These are phyloP conservation scores for Hymenoscyphus fraxineus DNA, from an alignment of 2,329 filamentous ascomycete species.

Conservation along the genomic window DNA sequence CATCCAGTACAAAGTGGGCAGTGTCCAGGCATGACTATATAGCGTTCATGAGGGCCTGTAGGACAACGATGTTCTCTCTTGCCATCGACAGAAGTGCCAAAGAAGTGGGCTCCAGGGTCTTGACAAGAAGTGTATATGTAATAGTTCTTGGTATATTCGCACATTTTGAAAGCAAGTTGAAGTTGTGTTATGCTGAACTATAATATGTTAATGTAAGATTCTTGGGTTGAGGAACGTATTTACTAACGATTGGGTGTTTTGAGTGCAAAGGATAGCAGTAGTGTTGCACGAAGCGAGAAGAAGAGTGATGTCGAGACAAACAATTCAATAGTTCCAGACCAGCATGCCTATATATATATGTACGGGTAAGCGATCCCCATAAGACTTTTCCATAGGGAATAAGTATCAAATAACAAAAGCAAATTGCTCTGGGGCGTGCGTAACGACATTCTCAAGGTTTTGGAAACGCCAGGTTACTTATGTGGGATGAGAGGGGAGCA, in stretches of 20 bases:
- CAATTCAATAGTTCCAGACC: background rate
- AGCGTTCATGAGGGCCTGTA: constrained; percentile 67
- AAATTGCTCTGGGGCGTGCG: constrained; percentile 21
- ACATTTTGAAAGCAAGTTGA: constrained; percentile 39
- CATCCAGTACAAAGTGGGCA: constrained; percentile 48
- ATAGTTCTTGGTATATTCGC: constrained; percentile 68
- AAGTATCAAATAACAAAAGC: constrained; percentile 22
- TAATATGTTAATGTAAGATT: background rate
- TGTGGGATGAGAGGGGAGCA: constrained; percentile 16
- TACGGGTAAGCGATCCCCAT: constrained; percentile 8
- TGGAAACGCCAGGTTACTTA: constrained; percentile 25
- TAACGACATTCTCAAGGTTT: constrained; percentile 14
- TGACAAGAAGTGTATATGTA: constrained; percentile 71
- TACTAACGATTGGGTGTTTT: background rate
- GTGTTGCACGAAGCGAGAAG: constrained; percentile 5
- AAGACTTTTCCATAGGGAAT: constrained; percentile 17
- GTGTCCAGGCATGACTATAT: constrained; percentile 64
- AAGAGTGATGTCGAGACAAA: background rate
- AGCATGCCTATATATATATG: constrained; percentile 21
- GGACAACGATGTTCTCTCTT: constrained; percentile 56
- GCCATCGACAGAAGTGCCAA: constrained; percentile 65
- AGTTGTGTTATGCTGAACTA: background rate
- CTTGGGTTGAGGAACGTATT: background rate
- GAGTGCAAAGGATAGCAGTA: background rate
- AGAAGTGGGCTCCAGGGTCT: constrained; percentile 68